Evolutionary conservation across 1,284 basidiomycete genomes (phyloP), one percentile per base, ranked within the genome.

Genomic region (Naganishia liquefaciens): DNA sequence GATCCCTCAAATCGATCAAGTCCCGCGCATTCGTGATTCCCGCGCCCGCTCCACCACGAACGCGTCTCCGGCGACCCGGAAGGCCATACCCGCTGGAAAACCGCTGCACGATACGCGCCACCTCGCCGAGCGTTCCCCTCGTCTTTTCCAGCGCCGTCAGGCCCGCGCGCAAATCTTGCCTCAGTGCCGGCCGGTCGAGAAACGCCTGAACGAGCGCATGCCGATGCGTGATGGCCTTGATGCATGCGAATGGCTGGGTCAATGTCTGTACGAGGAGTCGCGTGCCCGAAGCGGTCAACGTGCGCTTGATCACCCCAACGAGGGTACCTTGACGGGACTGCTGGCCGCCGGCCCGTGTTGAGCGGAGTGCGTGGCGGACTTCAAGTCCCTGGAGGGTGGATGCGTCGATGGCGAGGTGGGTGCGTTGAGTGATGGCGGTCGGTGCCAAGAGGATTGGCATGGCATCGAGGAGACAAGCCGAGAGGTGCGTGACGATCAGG

Each of bases 301-400:
- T 95, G 46, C 89, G 84, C 70, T 88, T 89, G 65, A 95, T 82
- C 21, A 86, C 86, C 65, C 85, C 89, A 33, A 94, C 73, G 47
- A 97, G 80, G 66, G 88, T 93, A 0, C 93, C 91, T 57, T 83
- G 75, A 49, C 72, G 68, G 5, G 69, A 65, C 5, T 73, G 71
- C 1, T 73, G 33, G 53, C 1, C 72, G 72, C 4, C 71, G 69
- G 11, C 49, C 23, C 9, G 70, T 66, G n/a, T 55, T 88, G 37
- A 21, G 7, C 87, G 82, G 40, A 88, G 81, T 23, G 84, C 84
- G 77, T 93, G 90, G 33, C 87, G 83, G 64, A 97, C 89, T 77
- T 97, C 93, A 25, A 96, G 84, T 9, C 90, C 89, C 71, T 88
- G 88, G 72, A 95, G 86, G 1, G 93, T 95, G 74, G 93, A 88